Percentiles rank a stretch among this genome's conserved stretches.
These are phyloP conservation scores for Xylaria intraflava DNA, from an alignment of 495 filamentous ascomycete genomes.

Conservation along the genomic window DNA sequence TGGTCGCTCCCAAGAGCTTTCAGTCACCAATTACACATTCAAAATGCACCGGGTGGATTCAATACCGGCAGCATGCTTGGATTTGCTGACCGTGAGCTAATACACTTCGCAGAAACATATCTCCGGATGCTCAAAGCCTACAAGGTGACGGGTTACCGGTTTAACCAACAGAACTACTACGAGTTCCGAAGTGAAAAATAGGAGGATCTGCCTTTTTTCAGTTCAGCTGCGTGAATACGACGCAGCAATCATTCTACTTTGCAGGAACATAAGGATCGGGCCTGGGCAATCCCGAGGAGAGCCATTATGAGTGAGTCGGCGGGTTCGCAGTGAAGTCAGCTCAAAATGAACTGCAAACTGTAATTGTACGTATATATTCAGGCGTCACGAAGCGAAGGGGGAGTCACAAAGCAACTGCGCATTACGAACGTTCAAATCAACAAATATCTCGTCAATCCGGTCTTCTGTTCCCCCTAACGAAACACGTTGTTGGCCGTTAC, in stretches of 20 bases:
- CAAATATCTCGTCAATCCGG: neutral
- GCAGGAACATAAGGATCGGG: neutral
- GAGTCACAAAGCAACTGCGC: neutral
- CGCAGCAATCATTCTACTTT: neutral
- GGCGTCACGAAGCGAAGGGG: neutral
- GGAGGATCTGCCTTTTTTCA: neutral
- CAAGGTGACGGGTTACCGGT: slow-evolving; percentile 82
- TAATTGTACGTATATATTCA: slow-evolving; percentile 9
- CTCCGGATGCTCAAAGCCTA: slow-evolving; percentile 79
- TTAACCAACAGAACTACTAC: slow-evolving; percentile 85
- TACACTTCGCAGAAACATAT: slow-evolving; percentile 66
- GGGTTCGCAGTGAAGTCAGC: neutral
- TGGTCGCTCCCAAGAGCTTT: slow-evolving; percentile 28
- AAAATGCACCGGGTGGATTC: neutral
- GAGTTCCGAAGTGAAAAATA: slow-evolving; percentile 42
- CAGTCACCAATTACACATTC: neutral
- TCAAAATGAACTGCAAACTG: neutral
- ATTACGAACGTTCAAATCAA: neutral
- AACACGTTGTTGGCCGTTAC: too few species aligned
- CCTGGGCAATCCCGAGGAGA: neutral
- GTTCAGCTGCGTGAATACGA: neutral
- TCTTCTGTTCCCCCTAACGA: neutral
- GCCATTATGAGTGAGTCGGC: neutral
- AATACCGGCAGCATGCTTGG: neutral
- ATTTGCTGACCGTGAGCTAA: slow-evolving; percentile 13